Evolutionary conservation across 768 basidiomycete species (phyloP).

Genomic region (Trametes cubensis): DNA sequence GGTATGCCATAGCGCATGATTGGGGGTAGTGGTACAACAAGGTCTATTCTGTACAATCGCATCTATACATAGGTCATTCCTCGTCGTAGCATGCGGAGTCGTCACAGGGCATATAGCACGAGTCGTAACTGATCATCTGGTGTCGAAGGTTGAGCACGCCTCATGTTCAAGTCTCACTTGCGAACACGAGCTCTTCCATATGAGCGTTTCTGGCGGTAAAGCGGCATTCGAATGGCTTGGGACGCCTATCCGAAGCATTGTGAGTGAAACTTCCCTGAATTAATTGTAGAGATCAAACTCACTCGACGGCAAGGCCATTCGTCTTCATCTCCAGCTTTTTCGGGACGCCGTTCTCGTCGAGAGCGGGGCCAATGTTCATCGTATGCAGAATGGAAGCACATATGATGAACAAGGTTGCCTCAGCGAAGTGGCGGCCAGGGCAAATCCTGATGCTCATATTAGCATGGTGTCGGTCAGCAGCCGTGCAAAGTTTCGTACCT

Average conservation of each 20-base stretch:
- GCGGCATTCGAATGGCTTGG: conserved; percentile 8
- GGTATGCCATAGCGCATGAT: background rate
- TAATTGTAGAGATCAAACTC: no score
- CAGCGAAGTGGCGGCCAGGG: conserved; percentile 29
- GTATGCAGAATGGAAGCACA: conserved; percentile 26
- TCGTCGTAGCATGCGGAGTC: no score
- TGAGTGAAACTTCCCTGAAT: no score
- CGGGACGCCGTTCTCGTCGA: conserved; percentile 11
- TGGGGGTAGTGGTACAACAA: no score
- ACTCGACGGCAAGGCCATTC: no score
- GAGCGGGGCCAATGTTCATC: conserved; percentile 18
- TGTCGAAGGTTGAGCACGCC: no score
- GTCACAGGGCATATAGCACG: no score
- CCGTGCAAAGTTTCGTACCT: conserved; percentile 4
- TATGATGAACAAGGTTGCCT: conserved; percentile 24
- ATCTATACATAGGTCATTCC: no score
- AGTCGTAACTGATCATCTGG: no score
- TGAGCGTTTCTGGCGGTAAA: conserved; percentile 1
- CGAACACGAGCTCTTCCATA: conserved; percentile 7
- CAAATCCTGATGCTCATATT: conserved; percentile 20
- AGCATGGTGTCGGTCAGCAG: no score
- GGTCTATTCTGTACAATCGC: no score
- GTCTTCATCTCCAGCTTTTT: no score
- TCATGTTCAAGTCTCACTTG: background rate
- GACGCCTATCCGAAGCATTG: background rate